These are phyloP conservation scores for Phoma herbarum DNA, from an alignment of 2,329 filamentous ascomycete genomes.

Conservation along the genomic window DNA sequence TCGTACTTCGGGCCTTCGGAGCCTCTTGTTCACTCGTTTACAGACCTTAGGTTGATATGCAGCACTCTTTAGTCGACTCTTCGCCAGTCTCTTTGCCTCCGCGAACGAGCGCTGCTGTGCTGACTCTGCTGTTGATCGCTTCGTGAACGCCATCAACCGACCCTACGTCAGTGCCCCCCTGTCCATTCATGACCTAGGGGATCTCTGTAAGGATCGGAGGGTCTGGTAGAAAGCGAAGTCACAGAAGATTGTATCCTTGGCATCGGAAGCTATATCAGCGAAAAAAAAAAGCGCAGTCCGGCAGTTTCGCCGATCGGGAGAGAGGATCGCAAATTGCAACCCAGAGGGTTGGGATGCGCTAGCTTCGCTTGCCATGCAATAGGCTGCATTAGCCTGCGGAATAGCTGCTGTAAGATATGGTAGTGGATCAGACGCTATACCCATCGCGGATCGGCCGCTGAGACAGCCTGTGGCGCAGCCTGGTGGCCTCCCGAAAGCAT, in stretches of 20 bases:
- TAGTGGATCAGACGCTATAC: background rate
- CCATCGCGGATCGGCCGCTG: background rate
- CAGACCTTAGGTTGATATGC: background rate
- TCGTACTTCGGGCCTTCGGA: background rate
- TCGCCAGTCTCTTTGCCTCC: background rate
- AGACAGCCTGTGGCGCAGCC: background rate
- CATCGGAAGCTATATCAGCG: background rate
- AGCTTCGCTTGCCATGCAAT: background rate
- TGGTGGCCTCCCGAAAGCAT: background rate
- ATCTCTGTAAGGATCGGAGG: background rate
- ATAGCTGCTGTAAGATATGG: background rate
- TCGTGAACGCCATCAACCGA: background rate
- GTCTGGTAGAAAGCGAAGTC: background rate
- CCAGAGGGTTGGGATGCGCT: background rate
- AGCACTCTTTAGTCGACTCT: background rate
- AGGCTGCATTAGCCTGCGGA: background rate
- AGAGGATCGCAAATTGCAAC: background rate
- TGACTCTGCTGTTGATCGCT: background rate
- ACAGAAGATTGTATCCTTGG: background rate
- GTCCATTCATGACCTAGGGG: background rate
- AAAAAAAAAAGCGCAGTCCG: background rate
- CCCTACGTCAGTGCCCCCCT: background rate
- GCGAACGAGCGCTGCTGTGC: background rate
- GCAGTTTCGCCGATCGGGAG: background rate
- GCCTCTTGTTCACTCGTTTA: background rate